A percentile compares a stretch with the other conserved stretches of the same genome.
Evolutionary conservation across 306 rosid species (phyloP).

Genomic region (Comarum palustre): DNA sequence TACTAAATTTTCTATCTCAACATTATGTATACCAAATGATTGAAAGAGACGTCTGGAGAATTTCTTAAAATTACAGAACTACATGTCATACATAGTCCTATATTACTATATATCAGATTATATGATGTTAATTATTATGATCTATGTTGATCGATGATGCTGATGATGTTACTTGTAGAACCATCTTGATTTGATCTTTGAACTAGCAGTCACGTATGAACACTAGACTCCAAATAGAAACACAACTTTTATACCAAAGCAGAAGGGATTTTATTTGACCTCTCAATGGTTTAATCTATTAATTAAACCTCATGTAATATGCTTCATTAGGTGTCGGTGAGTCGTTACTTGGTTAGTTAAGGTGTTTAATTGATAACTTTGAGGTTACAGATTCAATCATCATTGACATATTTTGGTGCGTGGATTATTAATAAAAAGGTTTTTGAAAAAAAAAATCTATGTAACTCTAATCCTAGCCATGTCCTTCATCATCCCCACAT

Average conservation of each 20-base stretch:
- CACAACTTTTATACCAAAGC: slow-evolving; percentile 45
- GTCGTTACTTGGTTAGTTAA: no score
- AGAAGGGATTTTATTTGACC: slow-evolving; percentile 35
- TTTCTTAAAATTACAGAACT: slow-evolving; percentile 12
- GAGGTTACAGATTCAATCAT: no score
- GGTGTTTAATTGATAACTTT: no score
- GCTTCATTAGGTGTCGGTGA: no score
- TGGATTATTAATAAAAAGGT: no score
- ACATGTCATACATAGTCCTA: no score
- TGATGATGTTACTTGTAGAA: slow-evolving; percentile 3
- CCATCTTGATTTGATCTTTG: slow-evolving; percentile 10
- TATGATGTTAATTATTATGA: slow-evolving; percentile 17
- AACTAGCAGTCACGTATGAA: slow-evolving; percentile 2
- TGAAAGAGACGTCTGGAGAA: slow-evolving; percentile 35
- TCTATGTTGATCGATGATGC: not conserved
- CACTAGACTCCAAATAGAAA: slow-evolving; percentile 15
- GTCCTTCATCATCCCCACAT: no score
- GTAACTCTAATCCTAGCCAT: no score
- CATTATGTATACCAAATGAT: not conserved
- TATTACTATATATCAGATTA: slow-evolving; percentile 43
- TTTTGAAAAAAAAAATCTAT: no score
- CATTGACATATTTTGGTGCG: no score
- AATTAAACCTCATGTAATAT: not conserved
- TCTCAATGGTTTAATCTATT: not conserved
- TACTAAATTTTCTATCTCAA: slow-evolving; percentile 5